Evolutionary conservation across 2,329 filamentous ascomycete species (phyloP).

Genomic region (Apiospora kogelbergensis): DNA sequence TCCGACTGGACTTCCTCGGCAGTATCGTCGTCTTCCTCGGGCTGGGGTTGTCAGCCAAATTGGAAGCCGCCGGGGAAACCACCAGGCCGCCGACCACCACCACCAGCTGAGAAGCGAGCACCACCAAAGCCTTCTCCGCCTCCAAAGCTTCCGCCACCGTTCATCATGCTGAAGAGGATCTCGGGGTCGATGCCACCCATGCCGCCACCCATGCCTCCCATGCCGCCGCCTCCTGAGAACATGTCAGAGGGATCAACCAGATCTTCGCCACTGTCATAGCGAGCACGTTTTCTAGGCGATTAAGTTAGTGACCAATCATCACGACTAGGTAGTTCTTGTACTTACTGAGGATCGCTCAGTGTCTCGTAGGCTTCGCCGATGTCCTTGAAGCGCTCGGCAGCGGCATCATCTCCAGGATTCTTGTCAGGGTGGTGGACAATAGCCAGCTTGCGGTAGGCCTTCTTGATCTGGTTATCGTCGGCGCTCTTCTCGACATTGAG

Average conservation of each 20-base stretch:
- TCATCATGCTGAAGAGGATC: conserved; percentile 84
- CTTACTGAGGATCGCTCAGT: conserved; percentile 88
- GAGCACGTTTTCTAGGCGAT: conserved; percentile 69
- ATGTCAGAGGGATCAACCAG: conserved; percentile 85
- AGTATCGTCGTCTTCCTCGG: conserved; percentile 32
- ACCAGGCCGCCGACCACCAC: conserved; percentile 40
- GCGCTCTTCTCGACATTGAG: conserved; percentile 85
- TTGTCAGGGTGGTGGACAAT: conserved; percentile 97
- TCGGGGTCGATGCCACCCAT: conserved; percentile 72
- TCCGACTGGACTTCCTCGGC: conserved; percentile 16
- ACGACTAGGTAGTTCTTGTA: conserved; percentile 3
- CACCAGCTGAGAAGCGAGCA: conserved; percentile 52
- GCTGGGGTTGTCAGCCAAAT: conserved; percentile 49
- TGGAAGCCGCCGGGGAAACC: conserved; percentile 56
- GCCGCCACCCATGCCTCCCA: conserved; percentile 47
- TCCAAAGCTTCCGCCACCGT: conserved; percentile 58
- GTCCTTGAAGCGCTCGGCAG: conserved; percentile 95
- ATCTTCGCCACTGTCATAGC: conserved; percentile 92
- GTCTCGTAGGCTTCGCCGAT: conserved; percentile 97
- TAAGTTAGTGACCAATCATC: conserved; percentile 33
- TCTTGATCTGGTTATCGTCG: conserved; percentile 84
- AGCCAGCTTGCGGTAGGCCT: conserved; percentile 92
- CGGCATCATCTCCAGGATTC: conserved; percentile 82
- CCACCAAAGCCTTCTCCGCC: conserved; percentile 51
- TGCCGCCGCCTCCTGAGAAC: conserved; percentile 64